These are phyloP conservation scores for Arthroderma uncinatum DNA, from an alignment of 2,329 filamentous ascomycete genomes.

Conservation along the genomic window DNA sequence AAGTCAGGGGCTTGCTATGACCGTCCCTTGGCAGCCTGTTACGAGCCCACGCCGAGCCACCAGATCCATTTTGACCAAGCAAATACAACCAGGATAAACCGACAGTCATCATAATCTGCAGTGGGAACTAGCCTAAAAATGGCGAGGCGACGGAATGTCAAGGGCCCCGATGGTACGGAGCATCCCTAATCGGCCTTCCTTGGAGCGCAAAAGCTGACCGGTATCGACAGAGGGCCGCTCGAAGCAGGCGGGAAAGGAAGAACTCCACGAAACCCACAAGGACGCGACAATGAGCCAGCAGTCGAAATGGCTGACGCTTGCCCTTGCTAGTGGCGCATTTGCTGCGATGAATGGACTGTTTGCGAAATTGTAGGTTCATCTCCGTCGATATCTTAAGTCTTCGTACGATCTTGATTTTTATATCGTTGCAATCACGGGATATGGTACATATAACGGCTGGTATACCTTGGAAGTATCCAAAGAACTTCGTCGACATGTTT, in stretches of 20 bases:
- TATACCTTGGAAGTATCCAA: background rate
- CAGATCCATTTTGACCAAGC: background rate
- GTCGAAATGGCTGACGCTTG: constrained; percentile 43
- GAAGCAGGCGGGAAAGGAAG: background rate
- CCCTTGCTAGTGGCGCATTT: constrained; percentile 50
- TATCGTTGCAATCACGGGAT: no score
- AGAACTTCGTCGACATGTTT: background rate
- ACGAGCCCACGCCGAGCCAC: background rate
- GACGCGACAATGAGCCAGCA: constrained; percentile 6
- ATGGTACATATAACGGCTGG: no score
- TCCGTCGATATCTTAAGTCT: no score
- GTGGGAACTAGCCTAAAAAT: background rate
- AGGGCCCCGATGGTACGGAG: background rate
- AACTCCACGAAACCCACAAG: background rate
- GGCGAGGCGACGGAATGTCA: background rate
- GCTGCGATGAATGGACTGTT: constrained; percentile 57
- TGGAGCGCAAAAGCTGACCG: background rate
- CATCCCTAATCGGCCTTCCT: background rate
- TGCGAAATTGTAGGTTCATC: constrained; percentile 46
- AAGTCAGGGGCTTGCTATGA: no score
- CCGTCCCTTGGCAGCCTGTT: no score
- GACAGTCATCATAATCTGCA: background rate
- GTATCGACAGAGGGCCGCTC: background rate
- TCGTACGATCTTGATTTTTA: background rate
- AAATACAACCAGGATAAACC: background rate